These are phyloP conservation scores for Apiospora sp. DNA, from an alignment of 2,329 filamentous ascomycete genomes.

Conservation along the genomic window DNA sequence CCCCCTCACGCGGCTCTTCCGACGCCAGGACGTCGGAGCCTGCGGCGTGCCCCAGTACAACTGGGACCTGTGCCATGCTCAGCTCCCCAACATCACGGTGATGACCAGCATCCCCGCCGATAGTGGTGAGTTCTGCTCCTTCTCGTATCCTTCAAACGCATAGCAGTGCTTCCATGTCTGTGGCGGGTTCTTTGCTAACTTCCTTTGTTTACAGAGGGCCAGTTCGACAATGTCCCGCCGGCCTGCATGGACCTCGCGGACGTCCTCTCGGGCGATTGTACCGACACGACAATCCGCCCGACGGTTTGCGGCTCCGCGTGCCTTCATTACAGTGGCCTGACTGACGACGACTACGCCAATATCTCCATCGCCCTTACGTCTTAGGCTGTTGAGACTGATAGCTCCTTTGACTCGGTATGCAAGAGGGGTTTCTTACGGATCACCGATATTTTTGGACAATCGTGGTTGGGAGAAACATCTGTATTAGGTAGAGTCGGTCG, in stretches of 20 bases:
- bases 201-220: background rate
- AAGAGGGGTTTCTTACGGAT: background rate
- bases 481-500: too few species aligned
- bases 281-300: background rate
- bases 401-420: background rate
- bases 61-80: slow-evolving; percentile 10
- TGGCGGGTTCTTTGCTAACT: background rate
- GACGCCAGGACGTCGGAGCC: background rate
- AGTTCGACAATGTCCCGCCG: slow-evolving; percentile 16
- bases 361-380: background rate
- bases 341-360: background rate
- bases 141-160: too few species aligned
- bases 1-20: too few species aligned
- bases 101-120: background rate
- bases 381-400: background rate
- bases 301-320: slow-evolving; percentile 20
- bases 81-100: background rate
- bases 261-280: slow-evolving; percentile 1
- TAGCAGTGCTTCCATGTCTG: background rate
- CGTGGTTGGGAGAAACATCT: too few species aligned
- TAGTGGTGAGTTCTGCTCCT: background rate
- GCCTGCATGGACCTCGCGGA: slow-evolving; percentile 14
- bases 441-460: too few species aligned
- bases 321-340: slow-evolving; percentile 11
- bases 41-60: slow-evolving; percentile 22